Base-by-base conservation (phyloP, 805 yeast genomes). In the Cyberlindnera petersonii region DNA sequence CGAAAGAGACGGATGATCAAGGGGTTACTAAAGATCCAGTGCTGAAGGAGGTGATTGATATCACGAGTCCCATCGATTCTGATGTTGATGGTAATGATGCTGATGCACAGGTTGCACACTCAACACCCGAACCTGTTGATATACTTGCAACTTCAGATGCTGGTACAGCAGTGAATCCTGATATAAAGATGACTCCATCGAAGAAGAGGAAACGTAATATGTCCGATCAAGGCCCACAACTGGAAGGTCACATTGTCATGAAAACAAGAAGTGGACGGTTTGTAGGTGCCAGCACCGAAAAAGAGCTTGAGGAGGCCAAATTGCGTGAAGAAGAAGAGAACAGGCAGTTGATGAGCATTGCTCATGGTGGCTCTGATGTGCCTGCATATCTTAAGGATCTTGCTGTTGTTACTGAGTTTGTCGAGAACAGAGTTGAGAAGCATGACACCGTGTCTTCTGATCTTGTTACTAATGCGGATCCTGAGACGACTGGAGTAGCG, bases 251-350 rank as follows among this genome's bases (percentile, higher is more conserved):
- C 32, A 49, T 55, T 9, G 41, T 52, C 4, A 58, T 58, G 58
- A 47, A 47, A 31, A 60, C 61, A 2, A 40, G 63, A 36, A 60
- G 63, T 34, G 64, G 64, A 3, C 47, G 44, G 4, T 44, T 51
- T 11, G 34, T 60, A 34, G 63, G 61, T 26, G 63, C 60, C 4
- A 49, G 45, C 18, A 49, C 59, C 1, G 50, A 46, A 5, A 48
- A 44, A 5, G 58, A 56, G 17, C 39, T 55, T 8, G 37, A 35
- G 18, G 36, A 35, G 7, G 64, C 59, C 5, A 43, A 49, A n/a
- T 39, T 36, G 8, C 46, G 39, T 11, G 54, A 47, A 9, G 44
- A 36, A 2, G 32, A 43, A 17, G 58, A 56, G 26, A 47, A 50
- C n/a, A 27, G 33, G n/a, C 14, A 43, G n/a, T 43, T 59, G 18